phyloP scores from a whole-genome alignment of 768 basidiomycete species.

The Nidula microcarpa region DNA sequence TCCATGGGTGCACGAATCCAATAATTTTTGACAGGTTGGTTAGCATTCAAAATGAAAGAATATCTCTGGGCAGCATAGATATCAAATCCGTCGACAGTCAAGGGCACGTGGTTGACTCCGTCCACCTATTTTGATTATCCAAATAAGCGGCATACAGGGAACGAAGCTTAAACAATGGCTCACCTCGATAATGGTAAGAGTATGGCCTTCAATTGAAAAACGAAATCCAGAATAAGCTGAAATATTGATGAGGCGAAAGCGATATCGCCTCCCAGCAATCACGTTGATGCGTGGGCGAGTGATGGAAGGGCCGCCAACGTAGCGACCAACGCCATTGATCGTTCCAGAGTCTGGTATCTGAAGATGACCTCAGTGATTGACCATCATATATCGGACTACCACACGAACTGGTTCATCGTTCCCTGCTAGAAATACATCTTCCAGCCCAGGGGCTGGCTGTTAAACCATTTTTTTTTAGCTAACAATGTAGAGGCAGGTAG shows the following conservation, averaged over 20 bases:
- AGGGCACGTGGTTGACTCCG: conserved; percentile 17
- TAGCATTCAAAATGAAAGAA: conserved; percentile 19
- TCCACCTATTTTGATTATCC: conserved; percentile 13
- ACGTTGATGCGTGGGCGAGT: conserved; percentile 26
- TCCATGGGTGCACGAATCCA: conserved; percentile 23
- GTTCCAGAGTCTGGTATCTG: conserved; percentile 12
- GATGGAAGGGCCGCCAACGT: conserved; percentile 18
- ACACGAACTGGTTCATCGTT: not conserved
- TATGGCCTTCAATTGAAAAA: conserved; percentile 24
- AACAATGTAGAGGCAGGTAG: no score
- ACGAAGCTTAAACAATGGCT: not conserved
- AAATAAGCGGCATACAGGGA: not conserved
- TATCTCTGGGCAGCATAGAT: conserved; percentile 42
- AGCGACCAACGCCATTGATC: conserved; percentile 32
- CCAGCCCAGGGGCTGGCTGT: not conserved
- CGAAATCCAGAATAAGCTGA: conserved; percentile 31
- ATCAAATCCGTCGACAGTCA: conserved; percentile 28
- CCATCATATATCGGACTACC: no score
- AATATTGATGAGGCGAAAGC: conserved; percentile 37
- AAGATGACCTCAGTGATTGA: no score
- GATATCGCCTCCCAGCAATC: conserved; percentile 25
- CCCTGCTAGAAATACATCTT: not conserved
- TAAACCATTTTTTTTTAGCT: no score
- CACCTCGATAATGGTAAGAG: conserved; percentile 29
- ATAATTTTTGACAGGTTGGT: conserved; percentile 26